These are phyloP conservation scores for Ustilago trichophora DNA, from an alignment of 1,284 basidiomycete genomes.

Conservation along the genomic window DNA sequence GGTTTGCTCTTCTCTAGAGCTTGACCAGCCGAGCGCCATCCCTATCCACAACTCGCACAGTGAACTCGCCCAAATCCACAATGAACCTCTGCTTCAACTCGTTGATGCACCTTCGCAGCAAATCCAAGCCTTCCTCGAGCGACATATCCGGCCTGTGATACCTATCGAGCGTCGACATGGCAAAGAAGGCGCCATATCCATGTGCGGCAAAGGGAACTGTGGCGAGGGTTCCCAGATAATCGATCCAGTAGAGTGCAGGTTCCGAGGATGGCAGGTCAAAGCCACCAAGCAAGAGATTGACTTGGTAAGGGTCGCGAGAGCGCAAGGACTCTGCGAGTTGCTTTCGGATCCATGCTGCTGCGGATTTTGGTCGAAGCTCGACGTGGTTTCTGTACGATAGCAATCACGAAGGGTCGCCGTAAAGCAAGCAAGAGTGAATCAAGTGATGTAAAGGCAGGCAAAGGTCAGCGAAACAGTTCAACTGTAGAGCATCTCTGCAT, in stretches of 20 bases:
- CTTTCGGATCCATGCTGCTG: slow-evolving; percentile 92
- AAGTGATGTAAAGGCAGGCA: no score
- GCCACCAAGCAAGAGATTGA: slow-evolving; percentile 91
- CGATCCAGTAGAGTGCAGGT: slow-evolving; percentile 93
- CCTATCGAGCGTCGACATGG: slow-evolving; percentile 85
- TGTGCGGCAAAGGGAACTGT: slow-evolving; percentile 93
- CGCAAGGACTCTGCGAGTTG: slow-evolving; percentile 88
- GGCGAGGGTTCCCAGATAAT: slow-evolving; percentile 89
- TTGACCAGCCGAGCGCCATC: slow-evolving; percentile 80
- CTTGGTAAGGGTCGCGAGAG: slow-evolving; percentile 85
- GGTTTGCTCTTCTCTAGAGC: slow-evolving; percentile 10
- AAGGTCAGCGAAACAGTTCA: no score
- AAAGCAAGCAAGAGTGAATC: no score
- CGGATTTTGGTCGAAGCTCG: slow-evolving; percentile 85
- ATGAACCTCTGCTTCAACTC: slow-evolving; percentile 81
- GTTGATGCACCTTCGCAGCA: slow-evolving; percentile 83
- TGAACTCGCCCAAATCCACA: slow-evolving; percentile 82
- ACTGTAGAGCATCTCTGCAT: no score
- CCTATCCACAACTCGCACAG: slow-evolving; percentile 88
- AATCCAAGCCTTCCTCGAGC: slow-evolving; percentile 84
- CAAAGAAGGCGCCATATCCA: slow-evolving; percentile 93
- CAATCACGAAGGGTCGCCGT: no score
- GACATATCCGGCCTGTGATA: slow-evolving; percentile 80
- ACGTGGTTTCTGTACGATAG: slow-evolving; percentile 71
- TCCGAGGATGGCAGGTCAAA: slow-evolving; percentile 76